Evolutionary conservation across 805 yeast genomes (phyloP), one percentile per base, ranked within the genome.

Genomic region (Phaffomyces opuntiae): DNA sequence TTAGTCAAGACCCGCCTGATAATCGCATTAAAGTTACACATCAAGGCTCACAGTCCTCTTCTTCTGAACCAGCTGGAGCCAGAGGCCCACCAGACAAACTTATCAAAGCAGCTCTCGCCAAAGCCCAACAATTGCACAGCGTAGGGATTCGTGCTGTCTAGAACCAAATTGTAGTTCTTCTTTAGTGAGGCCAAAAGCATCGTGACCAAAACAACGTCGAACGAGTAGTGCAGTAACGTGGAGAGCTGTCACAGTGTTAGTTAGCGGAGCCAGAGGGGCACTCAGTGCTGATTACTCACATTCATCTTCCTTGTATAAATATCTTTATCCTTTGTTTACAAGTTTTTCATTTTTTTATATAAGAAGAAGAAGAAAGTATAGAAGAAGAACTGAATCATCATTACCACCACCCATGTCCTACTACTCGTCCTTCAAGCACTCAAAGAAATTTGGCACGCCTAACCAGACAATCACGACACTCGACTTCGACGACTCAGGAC

Each of bases 401-500:
- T n/a, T n/a, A 29, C 14, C 31, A 29, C 31, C 11, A 27, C 31
- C 12, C 9, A 42, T 26, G 36, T 32, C 40, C n/a, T 25, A 29
- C 4, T 53, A 49, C 39, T 17, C 44, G 4, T 26, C 14, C 49
- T 72, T 64, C 53, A 56, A 48, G 57, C 74, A 70, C 42, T 66
- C 68, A 25, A 83, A 83, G 57, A 63, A 72, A 19, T 75, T 81
- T 53, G 61, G 70, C 5, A 34, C 33, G 4, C 29, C 31, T 47
- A 64, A 64, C 26, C 68, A 67, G 39, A 70, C 69, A 7, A 74
- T 80, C 12, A 74, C 84, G 7, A 83, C 91, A 9, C 75, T 84
- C 35, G 89, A 83, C 56, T 91, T 80, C 59, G 96, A 89, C 60
- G 93, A 85, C 54, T 70, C 84, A 9, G 98, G 98, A 5, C 83